Base-by-base conservation (phyloP, 2,329 filamentous ascomycete species). In the Nigrospora oryzae region DNA sequence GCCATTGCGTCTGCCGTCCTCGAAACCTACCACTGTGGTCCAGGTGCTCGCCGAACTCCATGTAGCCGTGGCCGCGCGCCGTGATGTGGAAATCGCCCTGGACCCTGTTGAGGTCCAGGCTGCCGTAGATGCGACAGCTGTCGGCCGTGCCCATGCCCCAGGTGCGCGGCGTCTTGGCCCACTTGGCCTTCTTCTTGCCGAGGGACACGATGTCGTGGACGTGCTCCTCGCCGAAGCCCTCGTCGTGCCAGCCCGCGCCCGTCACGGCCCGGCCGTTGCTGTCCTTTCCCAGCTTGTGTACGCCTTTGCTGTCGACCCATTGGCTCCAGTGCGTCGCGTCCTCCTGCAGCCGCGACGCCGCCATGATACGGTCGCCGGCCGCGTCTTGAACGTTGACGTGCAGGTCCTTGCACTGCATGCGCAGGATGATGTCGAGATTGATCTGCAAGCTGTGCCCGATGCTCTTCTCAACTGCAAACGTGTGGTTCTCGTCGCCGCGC, bases 81-180 rank as follows among this genome's bases (percentile, higher is more conserved):
- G 93, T 98, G 58, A 98, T 93, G 63, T 98, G 93, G 61, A 98
- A 97, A 64, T 98, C 91, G 4, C 91, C 93, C 66, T 96, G 91
- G 38, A 98, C 93, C 69, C 94, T 95, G 66, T 98, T 98, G 53
- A 94, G 77, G 54, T 95, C 86, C 63, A 98, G 65, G 56, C 81
- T 94, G 32, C 93, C 93, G 63, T 81, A 98, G 51, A 98, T 81
- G 40, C 93, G 81, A 64, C 93, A 98, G 50, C 86, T 85, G 63
- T 95, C 86, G 14, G 74, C 65, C 17, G 58, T 56, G 17, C 46
- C 43, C 7, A 58, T 55, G 4, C 69, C 68, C 60, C 74, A 74
- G 15, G 93, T 58, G 48, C 70, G 74, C 2, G 89, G 90, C 2
- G 89, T 93, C 74, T 86, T 90, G 33, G 77, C 74, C 69, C 81